Conservation (phyloP, 2,329 filamentous ascomycete genomes). For the Scedosporium minutisporum region DNA sequence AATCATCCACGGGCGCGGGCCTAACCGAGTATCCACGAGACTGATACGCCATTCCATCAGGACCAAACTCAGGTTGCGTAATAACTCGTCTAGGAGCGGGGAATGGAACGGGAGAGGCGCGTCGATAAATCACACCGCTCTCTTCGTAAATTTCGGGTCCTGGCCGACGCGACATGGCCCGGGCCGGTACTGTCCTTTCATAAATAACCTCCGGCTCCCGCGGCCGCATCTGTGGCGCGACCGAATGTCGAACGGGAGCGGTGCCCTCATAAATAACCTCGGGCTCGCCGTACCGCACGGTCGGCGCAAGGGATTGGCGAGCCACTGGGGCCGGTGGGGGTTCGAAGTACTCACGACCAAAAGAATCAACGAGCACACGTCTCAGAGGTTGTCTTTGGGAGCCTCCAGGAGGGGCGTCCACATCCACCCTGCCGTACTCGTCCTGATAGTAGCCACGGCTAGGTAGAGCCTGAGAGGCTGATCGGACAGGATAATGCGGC, state of each 20-base stretch:
- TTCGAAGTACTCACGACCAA: constrained; percentile 68
- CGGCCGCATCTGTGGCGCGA: constrained; percentile 35
- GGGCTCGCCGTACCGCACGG: constrained; percentile 33
- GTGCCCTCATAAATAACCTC: constrained; percentile 57
- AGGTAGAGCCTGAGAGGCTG: constrained; percentile 28
- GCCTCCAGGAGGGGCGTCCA: constrained; percentile 33
- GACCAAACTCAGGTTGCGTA: constrained; percentile 49
- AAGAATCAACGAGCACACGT: constrained; percentile 71
- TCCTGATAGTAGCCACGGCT: constrained; percentile 4
- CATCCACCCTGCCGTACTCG: not conserved
- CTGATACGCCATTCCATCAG: constrained; percentile 17
- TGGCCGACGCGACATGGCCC: constrained; percentile 41
- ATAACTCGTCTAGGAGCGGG: constrained; percentile 44
- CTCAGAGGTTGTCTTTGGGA: constrained; percentile 44
- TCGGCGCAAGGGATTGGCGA: constrained; percentile 45
- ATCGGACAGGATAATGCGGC: constrained; percentile 27
- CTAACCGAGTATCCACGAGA: constrained; percentile 27
- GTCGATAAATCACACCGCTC: constrained; percentile 37
- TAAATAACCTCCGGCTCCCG: constrained; percentile 52
- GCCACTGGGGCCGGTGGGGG: constrained; percentile 33
- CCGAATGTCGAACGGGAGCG: constrained; percentile 39
- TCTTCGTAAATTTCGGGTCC: constrained; percentile 38
- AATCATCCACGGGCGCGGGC: constrained; percentile 34
- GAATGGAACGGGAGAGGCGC: constrained; percentile 38
- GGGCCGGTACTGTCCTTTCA: constrained; percentile 46